Conservation (phyloP, 164 flowering plant genomes). For the Liquidambar formosana region DNA sequence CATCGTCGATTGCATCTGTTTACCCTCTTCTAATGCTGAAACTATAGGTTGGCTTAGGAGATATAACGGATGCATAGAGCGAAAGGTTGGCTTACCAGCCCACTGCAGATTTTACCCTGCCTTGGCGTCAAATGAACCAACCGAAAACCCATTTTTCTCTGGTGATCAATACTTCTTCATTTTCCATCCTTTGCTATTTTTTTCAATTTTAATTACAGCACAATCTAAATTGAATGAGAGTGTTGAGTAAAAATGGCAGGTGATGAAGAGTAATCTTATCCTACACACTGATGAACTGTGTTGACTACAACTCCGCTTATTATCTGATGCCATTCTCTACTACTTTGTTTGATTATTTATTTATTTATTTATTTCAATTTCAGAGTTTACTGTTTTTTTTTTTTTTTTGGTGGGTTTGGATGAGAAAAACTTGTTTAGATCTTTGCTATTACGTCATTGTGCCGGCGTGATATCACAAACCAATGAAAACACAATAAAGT, state of each 20-base stretch:
- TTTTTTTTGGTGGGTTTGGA: no score
- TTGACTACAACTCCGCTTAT: constrained; percentile 29
- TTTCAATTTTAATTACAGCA: background rate
- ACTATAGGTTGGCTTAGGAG: constrained; percentile 30
- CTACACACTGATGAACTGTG: constrained; percentile 35
- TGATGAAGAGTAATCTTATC: constrained; percentile 34
- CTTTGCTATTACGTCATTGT: no score
- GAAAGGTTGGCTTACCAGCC: constrained; percentile 69
- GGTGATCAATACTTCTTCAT: background rate
- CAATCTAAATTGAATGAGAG: background rate
- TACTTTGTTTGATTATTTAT: no score
- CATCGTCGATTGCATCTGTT: constrained; percentile 40
- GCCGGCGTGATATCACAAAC: no score
- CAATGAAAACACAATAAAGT: no score
- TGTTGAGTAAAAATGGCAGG: constrained; percentile 16
- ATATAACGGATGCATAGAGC: constrained; percentile 52
- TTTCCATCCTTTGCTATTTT: background rate
- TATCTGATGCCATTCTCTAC: constrained; percentile 27
- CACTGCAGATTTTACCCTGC: constrained; percentile 46
- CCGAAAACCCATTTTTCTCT: constrained; percentile 26
- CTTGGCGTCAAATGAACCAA: constrained; percentile 63
- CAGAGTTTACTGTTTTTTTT: no score
- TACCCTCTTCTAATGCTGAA: constrained; percentile 47
- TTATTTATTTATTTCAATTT: no score
- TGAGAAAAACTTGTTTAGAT: no score